These are phyloP conservation scores for Kodamaea lidongshanica DNA, from an alignment of 805 yeast species.

Conservation along the genomic window DNA sequence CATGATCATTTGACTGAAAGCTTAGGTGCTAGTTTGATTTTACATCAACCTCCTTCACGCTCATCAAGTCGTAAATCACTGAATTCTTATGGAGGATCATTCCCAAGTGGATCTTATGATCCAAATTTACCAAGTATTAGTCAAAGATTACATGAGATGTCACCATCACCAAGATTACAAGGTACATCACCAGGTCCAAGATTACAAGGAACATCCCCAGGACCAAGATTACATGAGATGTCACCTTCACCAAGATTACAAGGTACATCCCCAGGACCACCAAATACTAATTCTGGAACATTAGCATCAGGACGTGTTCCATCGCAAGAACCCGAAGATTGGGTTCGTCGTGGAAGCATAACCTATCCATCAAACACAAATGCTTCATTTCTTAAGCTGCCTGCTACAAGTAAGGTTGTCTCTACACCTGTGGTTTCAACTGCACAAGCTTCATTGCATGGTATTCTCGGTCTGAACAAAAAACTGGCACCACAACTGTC, in stretches of 20 bases:
- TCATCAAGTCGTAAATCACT: constrained; percentile 26
- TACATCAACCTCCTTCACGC: constrained; percentile 27
- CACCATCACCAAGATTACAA: constrained; percentile 7
- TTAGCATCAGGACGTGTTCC: too few species aligned
- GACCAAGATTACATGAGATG: constrained; percentile 1
- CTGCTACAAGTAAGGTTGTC: constrained; percentile 12
- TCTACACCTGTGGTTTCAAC: constrained; percentile 20
- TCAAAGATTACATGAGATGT: constrained; percentile 24
- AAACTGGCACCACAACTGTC: constrained; percentile 6
- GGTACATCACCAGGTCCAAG: too few species aligned
- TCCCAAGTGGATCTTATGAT: constrained; percentile 22
- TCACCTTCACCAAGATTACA: background rate
- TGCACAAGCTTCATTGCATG: constrained; percentile 17
- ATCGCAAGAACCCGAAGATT: constrained; percentile 6
- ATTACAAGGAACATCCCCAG: constrained; percentile 1
- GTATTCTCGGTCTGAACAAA: constrained; percentile 2
- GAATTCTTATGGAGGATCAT: constrained; percentile 24
- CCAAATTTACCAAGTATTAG: constrained; percentile 27
- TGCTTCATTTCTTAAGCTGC: constrained; percentile 15
- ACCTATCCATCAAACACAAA: constrained; percentile 8
- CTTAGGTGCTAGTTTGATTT: constrained; percentile 43
- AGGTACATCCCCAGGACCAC: constrained; percentile 2
- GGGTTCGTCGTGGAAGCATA: constrained; percentile 7
- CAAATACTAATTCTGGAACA: constrained; percentile 4
- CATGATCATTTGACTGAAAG: constrained; percentile 54